Evolutionary conservation across 192 early-diverging fungal species (phyloP).

Genomic region (Chytriomyces sp.): DNA sequence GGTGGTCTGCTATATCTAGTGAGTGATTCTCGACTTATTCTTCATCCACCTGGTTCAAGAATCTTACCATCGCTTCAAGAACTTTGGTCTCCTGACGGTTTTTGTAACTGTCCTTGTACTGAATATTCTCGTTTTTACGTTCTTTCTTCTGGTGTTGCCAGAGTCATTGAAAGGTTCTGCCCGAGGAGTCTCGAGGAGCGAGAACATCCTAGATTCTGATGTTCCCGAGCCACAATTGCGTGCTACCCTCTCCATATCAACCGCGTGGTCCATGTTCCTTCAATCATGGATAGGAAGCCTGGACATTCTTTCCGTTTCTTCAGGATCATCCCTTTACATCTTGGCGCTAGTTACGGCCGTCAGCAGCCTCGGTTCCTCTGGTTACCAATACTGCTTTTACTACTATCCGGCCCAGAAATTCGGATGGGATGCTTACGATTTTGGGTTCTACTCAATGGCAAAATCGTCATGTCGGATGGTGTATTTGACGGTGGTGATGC

Average conservation of each 20-base stretch:
- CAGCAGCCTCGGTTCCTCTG: constrained; percentile 2
- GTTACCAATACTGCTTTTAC: constrained; percentile 3
- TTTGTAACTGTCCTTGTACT: constrained; percentile 32
- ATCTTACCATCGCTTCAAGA: background rate
- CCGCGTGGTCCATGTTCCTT: background rate
- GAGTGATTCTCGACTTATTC: background rate
- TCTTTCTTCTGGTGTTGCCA: constrained; percentile 40
- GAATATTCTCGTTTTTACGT: constrained; percentile 29
- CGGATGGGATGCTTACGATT: constrained; percentile 53
- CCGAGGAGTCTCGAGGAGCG: no score
- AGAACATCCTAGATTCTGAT: background rate
- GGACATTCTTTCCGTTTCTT: constrained; percentile 15
- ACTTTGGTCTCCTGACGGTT: constrained; percentile 33
- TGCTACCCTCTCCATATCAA: background rate
- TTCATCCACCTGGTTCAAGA: background rate
- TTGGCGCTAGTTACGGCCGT: constrained; percentile 27
- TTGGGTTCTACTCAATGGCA: constrained; percentile 34
- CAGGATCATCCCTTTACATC: constrained; percentile 20
- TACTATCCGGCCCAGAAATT: constrained; percentile 5
- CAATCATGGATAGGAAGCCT: background rate
- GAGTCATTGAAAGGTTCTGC: constrained; percentile 35
- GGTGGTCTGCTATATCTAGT: constrained; percentile 42
- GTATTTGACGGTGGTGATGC: constrained; percentile 38
- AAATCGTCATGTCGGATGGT: constrained; percentile 33
- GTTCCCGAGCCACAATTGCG: background rate